Percentiles rank a stretch among this genome's conserved stretches.
Evolutionary conservation across 345 rosid species (phyloP).

Genomic region (Triadica sebifera): DNA sequence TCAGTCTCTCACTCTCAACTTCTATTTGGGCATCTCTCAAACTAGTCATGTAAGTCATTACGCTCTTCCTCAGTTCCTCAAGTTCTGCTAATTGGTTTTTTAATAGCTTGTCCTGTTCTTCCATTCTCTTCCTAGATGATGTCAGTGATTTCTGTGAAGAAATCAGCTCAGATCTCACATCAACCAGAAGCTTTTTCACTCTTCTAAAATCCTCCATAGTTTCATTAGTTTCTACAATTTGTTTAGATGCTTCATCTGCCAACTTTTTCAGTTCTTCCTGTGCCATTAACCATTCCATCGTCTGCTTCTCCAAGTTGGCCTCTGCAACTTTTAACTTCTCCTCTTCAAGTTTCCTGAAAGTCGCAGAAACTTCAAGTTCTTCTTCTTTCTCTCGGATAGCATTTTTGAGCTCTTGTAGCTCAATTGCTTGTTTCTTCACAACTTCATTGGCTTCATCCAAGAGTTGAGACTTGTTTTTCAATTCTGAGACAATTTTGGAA

Average conservation of each 20-base stretch:
- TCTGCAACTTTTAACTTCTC: constrained; percentile 61
- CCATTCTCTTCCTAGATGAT: constrained; percentile 57
- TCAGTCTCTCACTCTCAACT: constrained; percentile 67
- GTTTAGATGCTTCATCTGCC: constrained; percentile 42
- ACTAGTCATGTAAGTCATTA: constrained; percentile 54
- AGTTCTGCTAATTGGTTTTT: constrained; percentile 51
- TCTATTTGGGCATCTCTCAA: constrained; percentile 65
- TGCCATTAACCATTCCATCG: constrained; percentile 66
- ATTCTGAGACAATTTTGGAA: constrained; percentile 41
- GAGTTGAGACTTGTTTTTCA: constrained; percentile 50
- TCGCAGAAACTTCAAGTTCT: constrained; percentile 48
- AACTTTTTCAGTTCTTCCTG: constrained; percentile 61
- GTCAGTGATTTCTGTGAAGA: constrained; percentile 68
- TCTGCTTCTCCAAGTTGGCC: constrained; percentile 59
- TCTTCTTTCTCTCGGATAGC: constrained; percentile 58
- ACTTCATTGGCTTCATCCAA: constrained; percentile 61
- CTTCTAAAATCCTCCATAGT: constrained; percentile 57
- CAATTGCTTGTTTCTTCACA: constrained; percentile 57
- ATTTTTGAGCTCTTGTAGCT: constrained; percentile 52
- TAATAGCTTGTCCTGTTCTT: constrained; percentile 53
- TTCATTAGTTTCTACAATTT: constrained; percentile 46
- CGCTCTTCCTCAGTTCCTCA: constrained; percentile 60
- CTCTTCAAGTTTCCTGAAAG: constrained; percentile 48
- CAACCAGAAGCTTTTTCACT: constrained; percentile 66
- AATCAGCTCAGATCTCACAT: constrained; percentile 69